Conservation (phyloP, 148 eudicot species). For the Vaccinium darrowii region DNA sequence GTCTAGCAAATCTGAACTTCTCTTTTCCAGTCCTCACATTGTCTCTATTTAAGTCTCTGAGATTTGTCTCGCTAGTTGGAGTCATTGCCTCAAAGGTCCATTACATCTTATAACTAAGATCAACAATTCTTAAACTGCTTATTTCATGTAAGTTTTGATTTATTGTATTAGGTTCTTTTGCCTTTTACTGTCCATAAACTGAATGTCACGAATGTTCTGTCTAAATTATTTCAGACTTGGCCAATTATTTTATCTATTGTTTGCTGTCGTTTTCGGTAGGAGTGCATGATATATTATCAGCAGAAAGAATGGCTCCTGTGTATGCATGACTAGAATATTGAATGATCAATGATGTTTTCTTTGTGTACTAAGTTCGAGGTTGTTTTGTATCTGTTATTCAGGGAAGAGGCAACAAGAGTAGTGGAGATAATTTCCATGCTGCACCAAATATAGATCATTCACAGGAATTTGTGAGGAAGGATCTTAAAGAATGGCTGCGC, state of each 20-base stretch:
- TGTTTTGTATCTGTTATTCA: conserved; percentile 30
- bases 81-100: background rate
- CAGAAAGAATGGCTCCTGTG: conserved; percentile 5
- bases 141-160: background rate
- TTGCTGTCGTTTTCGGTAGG: background rate
- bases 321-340: conserved; percentile 2
- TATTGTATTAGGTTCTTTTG: background rate
- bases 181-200: background rate
- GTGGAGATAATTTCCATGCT: conserved; percentile 98
- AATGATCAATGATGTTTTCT: background rate
- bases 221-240: background rate
- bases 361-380: background rate
- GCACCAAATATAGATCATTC: conserved; percentile 99
- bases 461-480: conserved; percentile 94
- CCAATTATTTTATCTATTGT: background rate
- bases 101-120: background rate
- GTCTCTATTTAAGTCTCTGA: background rate
- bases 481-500: conserved; percentile 79
- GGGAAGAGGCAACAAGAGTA: conserved; percentile 98
- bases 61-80: background rate
- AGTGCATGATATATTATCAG: background rate
- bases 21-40: background rate
- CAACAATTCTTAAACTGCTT: background rate
- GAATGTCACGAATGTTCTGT: background rate
- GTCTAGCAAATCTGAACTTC: background rate